phyloP scores from a whole-genome alignment of 2,329 filamentous ascomycete species.

The Trichoderma sp. region DNA sequence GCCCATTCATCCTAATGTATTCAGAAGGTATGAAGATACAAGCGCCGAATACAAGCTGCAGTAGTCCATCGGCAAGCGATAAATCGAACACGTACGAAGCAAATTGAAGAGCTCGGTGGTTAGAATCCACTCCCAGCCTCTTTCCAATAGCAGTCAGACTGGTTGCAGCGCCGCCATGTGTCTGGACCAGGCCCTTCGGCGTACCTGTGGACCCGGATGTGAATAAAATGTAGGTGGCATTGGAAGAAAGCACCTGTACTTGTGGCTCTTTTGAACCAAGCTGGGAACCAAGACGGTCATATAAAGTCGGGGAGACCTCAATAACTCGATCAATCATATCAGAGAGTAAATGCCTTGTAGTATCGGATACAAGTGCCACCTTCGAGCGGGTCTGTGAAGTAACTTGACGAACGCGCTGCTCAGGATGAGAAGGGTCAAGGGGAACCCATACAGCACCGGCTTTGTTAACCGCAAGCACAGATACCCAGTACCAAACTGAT shows the following conservation, averaged over 20 bases:
- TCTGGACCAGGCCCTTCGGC: constrained; percentile 43
- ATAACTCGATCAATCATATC: not conserved
- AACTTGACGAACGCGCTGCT: constrained; percentile 5
- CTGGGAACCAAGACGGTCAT: not conserved
- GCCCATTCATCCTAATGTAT: constrained; percentile 21
- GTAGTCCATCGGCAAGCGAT: constrained; percentile 22
- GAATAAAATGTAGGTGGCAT: constrained; percentile 45
- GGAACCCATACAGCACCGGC: constrained; percentile 29
- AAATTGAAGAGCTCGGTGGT: constrained; percentile 25
- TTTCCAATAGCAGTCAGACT: constrained; percentile 3
- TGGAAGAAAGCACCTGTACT: not conserved
- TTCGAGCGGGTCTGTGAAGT: not conserved
- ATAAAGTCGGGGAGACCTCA: not conserved
- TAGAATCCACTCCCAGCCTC: not conserved
- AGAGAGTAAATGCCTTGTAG: not conserved
- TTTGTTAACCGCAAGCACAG: constrained; percentile 34
- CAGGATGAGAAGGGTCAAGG: constrained; percentile 16
- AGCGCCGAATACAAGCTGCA: constrained; percentile 23
- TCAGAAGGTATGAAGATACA: constrained; percentile 30
- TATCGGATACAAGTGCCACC: not conserved
- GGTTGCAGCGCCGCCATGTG: constrained; percentile 23
- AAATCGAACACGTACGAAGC: constrained; percentile 27
- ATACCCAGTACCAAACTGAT: constrained; percentile 29
- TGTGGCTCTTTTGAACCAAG: not conserved
- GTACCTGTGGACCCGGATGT: constrained; percentile 54